Evolutionary conservation across 768 basidiomycete genomes (phyloP).

Genomic region (Gymnopilus junonius): DNA sequence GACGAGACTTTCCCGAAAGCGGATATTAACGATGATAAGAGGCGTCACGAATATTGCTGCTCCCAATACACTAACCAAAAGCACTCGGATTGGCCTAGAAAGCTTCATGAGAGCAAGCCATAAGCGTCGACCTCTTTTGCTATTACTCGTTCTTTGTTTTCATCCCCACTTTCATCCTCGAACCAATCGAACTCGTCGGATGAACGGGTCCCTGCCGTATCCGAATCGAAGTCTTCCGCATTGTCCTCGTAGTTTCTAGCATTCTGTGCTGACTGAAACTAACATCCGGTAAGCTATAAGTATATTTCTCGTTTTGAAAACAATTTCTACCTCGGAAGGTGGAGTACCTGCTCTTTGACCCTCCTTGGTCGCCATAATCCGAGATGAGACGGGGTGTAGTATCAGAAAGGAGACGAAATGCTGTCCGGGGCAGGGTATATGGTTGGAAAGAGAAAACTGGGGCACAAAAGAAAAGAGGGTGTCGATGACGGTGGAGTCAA

Average conservation of each 20-base stretch:
- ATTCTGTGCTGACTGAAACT: constrained; percentile 2
- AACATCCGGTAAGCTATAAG: constrained; percentile 3
- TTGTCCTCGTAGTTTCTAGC: constrained; percentile 8
- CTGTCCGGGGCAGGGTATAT: not conserved
- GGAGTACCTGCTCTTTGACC: constrained; percentile 3
- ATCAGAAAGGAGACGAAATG: not conserved
- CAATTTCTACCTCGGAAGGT: not conserved
- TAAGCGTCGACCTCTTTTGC: constrained; percentile 65
- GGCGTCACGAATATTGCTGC: constrained; percentile 70
- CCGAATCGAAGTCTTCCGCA: constrained; percentile 36
- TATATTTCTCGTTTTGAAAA: constrained; percentile 25
- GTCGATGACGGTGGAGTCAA: not conserved
- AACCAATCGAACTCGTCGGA: constrained; percentile 82
- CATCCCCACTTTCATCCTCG: constrained; percentile 52
- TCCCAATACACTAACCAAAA: constrained; percentile 63
- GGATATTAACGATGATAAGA: constrained; percentile 67
- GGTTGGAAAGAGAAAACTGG: not conserved
- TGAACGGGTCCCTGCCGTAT: constrained; percentile 58
- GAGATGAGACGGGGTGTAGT: not conserved
- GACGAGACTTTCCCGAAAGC: constrained; percentile 53
- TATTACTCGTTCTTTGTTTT: constrained; percentile 33
- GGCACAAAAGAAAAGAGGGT: not conserved
- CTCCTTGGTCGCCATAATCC: constrained; percentile 4
- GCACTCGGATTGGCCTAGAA: constrained; percentile 58
- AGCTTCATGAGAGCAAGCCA: constrained; percentile 73